phyloP scores from a whole-genome alignment of 495 filamentous ascomycete genomes.

The Diplogelasinospora grovesii region DNA sequence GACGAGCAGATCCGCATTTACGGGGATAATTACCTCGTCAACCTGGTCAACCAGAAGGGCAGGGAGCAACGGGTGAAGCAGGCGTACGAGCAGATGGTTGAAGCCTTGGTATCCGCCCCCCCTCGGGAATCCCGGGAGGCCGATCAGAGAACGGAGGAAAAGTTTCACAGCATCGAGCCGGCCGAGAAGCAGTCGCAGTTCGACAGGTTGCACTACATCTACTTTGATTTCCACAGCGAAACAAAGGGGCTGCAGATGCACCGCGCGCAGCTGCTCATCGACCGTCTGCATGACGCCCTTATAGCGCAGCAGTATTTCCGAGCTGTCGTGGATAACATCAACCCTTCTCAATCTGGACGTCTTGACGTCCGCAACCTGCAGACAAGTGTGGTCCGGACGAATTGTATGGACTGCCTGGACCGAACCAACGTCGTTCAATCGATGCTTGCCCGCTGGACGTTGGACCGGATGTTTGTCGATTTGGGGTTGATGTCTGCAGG shows the following conservation, averaged over 20 bases:
- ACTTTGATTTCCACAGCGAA: conserved; percentile 98
- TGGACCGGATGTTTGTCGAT: conserved; percentile 83
- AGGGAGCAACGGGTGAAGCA: conserved; percentile 80
- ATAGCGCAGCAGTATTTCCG: conserved; percentile 83
- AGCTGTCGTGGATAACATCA: conserved; percentile 57
- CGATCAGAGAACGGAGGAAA: conserved; percentile 59
- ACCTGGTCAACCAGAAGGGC: conserved; percentile 91
- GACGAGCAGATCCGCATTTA: conserved; percentile 86
- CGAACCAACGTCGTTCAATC: conserved; percentile 96
- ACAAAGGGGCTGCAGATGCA: conserved; percentile 93
- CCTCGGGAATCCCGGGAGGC: conserved; percentile 53
- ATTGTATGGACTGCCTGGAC: conserved; percentile 99
- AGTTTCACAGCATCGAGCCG: conserved; percentile 71
- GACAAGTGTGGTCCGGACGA: conserved; percentile 84
- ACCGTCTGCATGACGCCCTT: conserved; percentile 67
- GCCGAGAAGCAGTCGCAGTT: conserved; percentile 47
- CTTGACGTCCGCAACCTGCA: conserved; percentile 75
- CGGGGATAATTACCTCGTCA: conserved; percentile 94
- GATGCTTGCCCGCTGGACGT: conserved; percentile 79
- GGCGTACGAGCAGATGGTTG: conserved; percentile 85
- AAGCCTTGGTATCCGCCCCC: conserved; percentile 62
- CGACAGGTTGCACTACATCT: conserved; percentile 86
- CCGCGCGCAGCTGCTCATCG: conserved; percentile 76
- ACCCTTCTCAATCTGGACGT: no score
- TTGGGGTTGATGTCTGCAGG: conserved; percentile 66